Evolutionary conservation across 163 green algal species (phyloP), one percentile per base, ranked within the genome.

Genomic region (Volvox carteri): DNA sequence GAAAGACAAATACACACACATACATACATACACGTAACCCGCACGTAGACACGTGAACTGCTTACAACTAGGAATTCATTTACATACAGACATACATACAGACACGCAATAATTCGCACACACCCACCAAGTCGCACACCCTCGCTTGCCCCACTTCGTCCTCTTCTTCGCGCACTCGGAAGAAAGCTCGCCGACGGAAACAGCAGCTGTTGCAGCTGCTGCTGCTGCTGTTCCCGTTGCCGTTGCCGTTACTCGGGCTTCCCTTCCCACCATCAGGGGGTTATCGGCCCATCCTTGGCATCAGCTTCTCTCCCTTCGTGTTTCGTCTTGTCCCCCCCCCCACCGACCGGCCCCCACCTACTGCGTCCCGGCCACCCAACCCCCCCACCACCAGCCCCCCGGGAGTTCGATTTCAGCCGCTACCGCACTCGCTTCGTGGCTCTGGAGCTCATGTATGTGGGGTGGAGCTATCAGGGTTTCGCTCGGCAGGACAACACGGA

Each of bases 401-500:
- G 86, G 48, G 41, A 86, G 54, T 94, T 96, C 72, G 90, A 96
- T 84, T 95, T 95, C 72, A 56, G 21, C 23, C 87, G 89, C 70
- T 98, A 96, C 86, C 76, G 92, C 39, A 84, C 92, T 54, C 94
- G 96, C 11, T 95, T 94, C 75, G 94, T 99, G n/a, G 96, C 96
- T 0, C 91, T 99, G 77, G 93, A 98, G 86, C 48, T 99, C 46
- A 91, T 96, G 44, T 99, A 99, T 79, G 41, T 98, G 0, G 97
- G 97, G n/a, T 95, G 94, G 91, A 44, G 76, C n/a, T 98, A 97
- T 77, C 92, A 95, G 33, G 97, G 97, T 46, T 97, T 98, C 94
- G 97, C 97, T 25, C 72, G 90, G 25, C 96, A 98, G 90, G 88
- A 93, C 42, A 91, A 92, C 75, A 94, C 84, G 19, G 92, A 96